Evolutionary conservation across 345 rosid genomes (phyloP).

Genomic region (Excoecaria agallocha): DNA sequence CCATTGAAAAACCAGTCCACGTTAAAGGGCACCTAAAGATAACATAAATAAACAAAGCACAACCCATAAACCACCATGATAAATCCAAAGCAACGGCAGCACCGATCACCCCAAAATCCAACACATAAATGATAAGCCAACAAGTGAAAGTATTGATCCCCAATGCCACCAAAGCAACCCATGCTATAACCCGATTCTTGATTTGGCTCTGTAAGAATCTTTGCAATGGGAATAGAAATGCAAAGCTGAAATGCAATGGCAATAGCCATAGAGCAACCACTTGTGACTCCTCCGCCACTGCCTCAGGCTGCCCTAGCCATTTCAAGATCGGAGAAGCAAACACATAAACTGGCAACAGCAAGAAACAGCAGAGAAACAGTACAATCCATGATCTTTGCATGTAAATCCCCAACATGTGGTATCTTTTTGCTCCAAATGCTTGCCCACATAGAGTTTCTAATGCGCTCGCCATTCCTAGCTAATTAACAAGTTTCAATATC

Average conservation of each 20-base stretch:
- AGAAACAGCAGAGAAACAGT: slow-evolving; percentile 39
- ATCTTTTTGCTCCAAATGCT: slow-evolving; percentile 62
- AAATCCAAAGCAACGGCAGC: slow-evolving; percentile 49
- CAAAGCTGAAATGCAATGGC: slow-evolving; percentile 62
- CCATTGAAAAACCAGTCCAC: slow-evolving; percentile 55
- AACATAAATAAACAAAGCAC: slow-evolving; percentile 35
- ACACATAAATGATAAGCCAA: slow-evolving; percentile 48
- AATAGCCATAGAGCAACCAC: slow-evolving; percentile 45
- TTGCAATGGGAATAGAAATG: slow-evolving; percentile 51
- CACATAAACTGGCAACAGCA: slow-evolving; percentile 50
- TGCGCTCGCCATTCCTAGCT: slow-evolving; percentile 83
- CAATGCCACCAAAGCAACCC: slow-evolving; percentile 31
- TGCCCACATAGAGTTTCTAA: slow-evolving; percentile 73
- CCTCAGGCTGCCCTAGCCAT: slow-evolving; percentile 56
- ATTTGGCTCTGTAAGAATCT: slow-evolving; percentile 67
- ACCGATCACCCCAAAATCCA: slow-evolving; percentile 49
- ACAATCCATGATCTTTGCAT: slow-evolving; percentile 75
- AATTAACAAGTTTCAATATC: background rate
- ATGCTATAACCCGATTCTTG: slow-evolving; percentile 47
- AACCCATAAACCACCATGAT: slow-evolving; percentile 60
- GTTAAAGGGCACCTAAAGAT: slow-evolving; percentile 54
- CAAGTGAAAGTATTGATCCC: slow-evolving; percentile 41
- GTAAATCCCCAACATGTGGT: slow-evolving; percentile 61
- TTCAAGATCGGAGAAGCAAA: slow-evolving; percentile 60
- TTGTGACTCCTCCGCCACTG: slow-evolving; percentile 60